Conservation (phyloP, 2,329 filamentous ascomycete genomes). For the Penicillium glabrum region DNA sequence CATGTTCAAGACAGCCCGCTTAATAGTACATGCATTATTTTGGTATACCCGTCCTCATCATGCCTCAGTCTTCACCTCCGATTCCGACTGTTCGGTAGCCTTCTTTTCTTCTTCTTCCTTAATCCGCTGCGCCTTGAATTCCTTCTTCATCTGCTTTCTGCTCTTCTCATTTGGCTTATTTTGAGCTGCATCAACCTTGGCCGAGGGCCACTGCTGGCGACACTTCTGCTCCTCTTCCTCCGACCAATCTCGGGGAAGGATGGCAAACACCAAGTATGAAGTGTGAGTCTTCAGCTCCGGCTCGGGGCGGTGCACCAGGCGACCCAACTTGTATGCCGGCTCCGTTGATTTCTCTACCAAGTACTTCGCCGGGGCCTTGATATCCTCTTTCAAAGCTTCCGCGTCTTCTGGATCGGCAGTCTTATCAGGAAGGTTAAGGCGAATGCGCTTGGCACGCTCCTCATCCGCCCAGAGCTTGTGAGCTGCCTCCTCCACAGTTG, state of each 20-base stretch:
- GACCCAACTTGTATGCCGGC: slow-evolving; percentile 71
- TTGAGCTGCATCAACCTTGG: slow-evolving; percentile 43
- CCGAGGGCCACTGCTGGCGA: slow-evolving; percentile 64
- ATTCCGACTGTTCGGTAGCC: neutral
- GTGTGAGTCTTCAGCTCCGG: slow-evolving; percentile 93
- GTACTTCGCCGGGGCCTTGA: slow-evolving; percentile 22
- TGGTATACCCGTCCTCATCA: neutral
- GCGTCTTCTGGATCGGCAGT: slow-evolving; percentile 13
- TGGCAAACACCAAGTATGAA: slow-evolving; percentile 92
- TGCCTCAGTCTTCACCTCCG: slow-evolving; percentile 3
- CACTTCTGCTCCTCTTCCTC: slow-evolving; percentile 75
- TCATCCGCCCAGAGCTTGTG: slow-evolving; percentile 72
- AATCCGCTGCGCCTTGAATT: slow-evolving; percentile 49
- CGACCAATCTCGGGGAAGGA: slow-evolving; percentile 83
- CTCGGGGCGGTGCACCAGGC: slow-evolving; percentile 77
- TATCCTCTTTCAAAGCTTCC: slow-evolving; percentile 29
- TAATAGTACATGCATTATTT: slow-evolving; percentile 8
- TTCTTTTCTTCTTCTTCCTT: slow-evolving; percentile 12
- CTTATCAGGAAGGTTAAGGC: slow-evolving; percentile 38
- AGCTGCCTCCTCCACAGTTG: slow-evolving; percentile 76
- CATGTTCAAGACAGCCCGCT: slow-evolving; percentile 3
- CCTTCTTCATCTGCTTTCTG: slow-evolving; percentile 40
- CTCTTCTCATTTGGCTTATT: slow-evolving; percentile 30
- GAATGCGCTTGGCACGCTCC: slow-evolving; percentile 64
- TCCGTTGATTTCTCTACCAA: slow-evolving; percentile 11